Evolutionary conservation across 164 flowering plant species (phyloP).

Genomic region (Chimonanthus praecox): DNA sequence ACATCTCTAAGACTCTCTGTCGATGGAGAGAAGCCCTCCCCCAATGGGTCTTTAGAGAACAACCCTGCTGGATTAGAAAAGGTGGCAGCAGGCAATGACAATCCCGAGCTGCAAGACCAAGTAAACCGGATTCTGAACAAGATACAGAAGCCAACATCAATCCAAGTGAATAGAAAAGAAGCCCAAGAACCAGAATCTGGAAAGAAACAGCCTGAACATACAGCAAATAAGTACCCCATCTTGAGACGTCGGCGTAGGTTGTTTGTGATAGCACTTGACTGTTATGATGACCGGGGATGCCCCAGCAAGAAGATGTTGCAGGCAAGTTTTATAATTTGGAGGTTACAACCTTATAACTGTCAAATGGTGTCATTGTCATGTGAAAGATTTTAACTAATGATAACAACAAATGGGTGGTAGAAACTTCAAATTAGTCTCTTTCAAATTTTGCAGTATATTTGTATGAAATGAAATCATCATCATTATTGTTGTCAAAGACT

Average conservation of each 20-base stretch:
- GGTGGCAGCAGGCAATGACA: slow-evolving; percentile 28
- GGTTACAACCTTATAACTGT: background rate
- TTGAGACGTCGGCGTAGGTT: slow-evolving; percentile 58
- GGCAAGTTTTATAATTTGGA: background rate
- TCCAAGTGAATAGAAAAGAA: background rate
- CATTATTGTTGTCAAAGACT: no score
- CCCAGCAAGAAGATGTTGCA: slow-evolving; percentile 61
- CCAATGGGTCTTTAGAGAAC: slow-evolving; percentile 47
- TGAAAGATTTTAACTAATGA: no score
- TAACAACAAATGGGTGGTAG: background rate
- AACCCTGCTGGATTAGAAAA: slow-evolving; percentile 20
- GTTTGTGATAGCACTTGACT: slow-evolving; percentile 76
- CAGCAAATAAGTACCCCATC: slow-evolving; percentile 49
- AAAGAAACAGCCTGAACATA: slow-evolving; percentile 35
- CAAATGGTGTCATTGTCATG: background rate
- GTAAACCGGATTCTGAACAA: slow-evolving; percentile 63
- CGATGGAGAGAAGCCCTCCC: slow-evolving; percentile 72
- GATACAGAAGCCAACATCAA: slow-evolving; percentile 40
- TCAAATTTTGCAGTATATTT: background rate
- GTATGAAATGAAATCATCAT: no score
- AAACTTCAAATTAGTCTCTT: background rate
- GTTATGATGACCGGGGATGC: slow-evolving; percentile 55
- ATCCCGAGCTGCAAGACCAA: slow-evolving; percentile 62
- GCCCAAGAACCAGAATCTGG: slow-evolving; percentile 30
- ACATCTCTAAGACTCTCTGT: slow-evolving; percentile 86